Evolutionary conservation across 2,329 filamentous ascomycete genomes (phyloP).

Genomic region (Xylariaceae sp.): DNA sequence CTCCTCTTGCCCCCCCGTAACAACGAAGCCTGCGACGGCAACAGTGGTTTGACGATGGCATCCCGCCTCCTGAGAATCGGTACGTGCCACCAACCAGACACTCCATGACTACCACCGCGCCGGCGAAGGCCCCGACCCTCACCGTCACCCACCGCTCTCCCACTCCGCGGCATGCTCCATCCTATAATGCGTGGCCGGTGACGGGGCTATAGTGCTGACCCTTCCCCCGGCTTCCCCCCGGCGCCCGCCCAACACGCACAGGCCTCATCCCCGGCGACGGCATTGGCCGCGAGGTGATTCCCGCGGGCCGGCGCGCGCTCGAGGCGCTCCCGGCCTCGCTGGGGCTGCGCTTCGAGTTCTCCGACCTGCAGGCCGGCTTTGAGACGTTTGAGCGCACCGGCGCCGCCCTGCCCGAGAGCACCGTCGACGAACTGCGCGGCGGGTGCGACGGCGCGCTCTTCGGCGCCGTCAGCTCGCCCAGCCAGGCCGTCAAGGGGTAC

Average conservation of each 20-base stretch:
- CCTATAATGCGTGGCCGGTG: no score
- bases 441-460: conserved; percentile 97
- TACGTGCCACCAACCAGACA: conserved; percentile 27
- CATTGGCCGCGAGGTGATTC: conserved; percentile 97
- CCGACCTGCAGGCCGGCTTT: conserved; percentile 87
- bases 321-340: conserved; percentile 90
- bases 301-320: conserved; percentile 81
- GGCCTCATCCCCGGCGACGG: conserved; percentile 96
- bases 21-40: no score
- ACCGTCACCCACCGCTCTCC: no score
- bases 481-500: conserved; percentile 86
- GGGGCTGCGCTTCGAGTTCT: conserved; percentile 87
- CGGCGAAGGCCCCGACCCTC: no score
- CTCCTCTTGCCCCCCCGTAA: no score
- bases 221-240: no score
- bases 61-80: conserved; percentile 61
- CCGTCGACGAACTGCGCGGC: conserved; percentile 77
- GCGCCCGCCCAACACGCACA: conserved; percentile 29
- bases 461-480: conserved; percentile 89
- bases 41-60: conserved; percentile 55
- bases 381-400: conserved; percentile 89
- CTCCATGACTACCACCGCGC: not conserved
- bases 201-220: no score
- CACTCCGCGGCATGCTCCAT: no score
- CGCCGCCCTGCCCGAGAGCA: conserved; percentile 79